phyloP scores from a whole-genome alignment of 805 yeast species.

The Wickerhamiella sorbophila region DNA sequence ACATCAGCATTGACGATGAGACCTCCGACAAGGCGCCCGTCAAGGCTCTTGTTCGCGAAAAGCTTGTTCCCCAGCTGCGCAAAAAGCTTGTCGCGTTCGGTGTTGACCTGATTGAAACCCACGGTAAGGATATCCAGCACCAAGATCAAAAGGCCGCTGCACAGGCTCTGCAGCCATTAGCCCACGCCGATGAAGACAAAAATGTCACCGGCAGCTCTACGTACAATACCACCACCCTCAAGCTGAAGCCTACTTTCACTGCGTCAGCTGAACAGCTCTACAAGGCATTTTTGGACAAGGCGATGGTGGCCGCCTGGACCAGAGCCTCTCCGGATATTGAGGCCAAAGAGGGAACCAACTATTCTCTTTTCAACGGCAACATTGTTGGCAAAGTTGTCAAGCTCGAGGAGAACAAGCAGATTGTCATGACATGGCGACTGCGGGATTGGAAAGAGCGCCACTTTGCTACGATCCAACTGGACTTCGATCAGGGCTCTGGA shows the following conservation, averaged over 20 bases:
- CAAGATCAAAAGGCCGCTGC: slow-evolving; percentile 27
- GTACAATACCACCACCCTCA: slow-evolving; percentile 69
- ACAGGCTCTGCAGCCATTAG: slow-evolving; percentile 7
- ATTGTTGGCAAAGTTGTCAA: slow-evolving; percentile 55
- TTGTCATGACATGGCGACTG: slow-evolving; percentile 75
- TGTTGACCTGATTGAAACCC: slow-evolving; percentile 51
- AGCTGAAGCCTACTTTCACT: slow-evolving; percentile 65
- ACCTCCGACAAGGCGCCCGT: slow-evolving; percentile 32
- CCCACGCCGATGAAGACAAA: background rate
- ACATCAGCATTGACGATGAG: slow-evolving; percentile 48
- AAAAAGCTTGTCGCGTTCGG: slow-evolving; percentile 52
- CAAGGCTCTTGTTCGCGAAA: slow-evolving; percentile 37
- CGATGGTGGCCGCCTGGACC: slow-evolving; percentile 81
- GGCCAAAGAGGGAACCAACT: slow-evolving; percentile 46
- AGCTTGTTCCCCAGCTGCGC: slow-evolving; percentile 60
- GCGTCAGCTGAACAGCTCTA: slow-evolving; percentile 80
- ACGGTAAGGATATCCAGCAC: slow-evolving; percentile 81
- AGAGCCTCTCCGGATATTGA: slow-evolving; percentile 51
- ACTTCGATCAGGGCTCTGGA: slow-evolving; percentile 60
- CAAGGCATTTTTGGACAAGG: slow-evolving; percentile 59
- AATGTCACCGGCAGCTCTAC: slow-evolving; percentile 27
- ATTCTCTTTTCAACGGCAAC: slow-evolving; percentile 75
- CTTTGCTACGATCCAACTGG: slow-evolving; percentile 51
- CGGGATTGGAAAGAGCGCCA: slow-evolving; percentile 81
- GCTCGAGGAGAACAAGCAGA: slow-evolving; percentile 41